Conservation (phyloP, 176 grass and related monocot genomes). For the Pharus latifolius region DNA sequence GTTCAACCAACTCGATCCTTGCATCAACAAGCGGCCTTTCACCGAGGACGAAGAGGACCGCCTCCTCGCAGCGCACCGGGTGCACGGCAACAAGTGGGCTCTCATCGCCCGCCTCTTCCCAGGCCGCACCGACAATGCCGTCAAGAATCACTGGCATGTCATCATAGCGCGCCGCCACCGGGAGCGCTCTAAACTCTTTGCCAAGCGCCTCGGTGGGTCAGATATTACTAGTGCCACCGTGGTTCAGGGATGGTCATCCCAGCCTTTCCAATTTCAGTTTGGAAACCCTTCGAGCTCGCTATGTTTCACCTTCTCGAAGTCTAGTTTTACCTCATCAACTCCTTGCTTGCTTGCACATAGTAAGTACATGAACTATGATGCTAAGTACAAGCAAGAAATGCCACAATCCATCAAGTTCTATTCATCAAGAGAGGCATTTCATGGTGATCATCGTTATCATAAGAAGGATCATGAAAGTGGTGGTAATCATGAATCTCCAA, state of each 20-base stretch:
- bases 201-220: no score
- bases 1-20: slow-evolving; percentile 73
- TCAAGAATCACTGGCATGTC: slow-evolving; percentile 72
- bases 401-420: background rate
- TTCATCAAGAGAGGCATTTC: background rate
- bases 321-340: background rate
- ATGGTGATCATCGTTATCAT: background rate
- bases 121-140: slow-evolving; percentile 52
- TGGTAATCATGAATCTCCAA: no score
- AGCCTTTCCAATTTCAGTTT: no score
- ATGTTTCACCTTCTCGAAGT: slow-evolving; percentile 27
- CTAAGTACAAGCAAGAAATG: background rate
- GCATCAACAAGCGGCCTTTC: slow-evolving; percentile 68
- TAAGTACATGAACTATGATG: background rate
- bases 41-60: slow-evolving; percentile 51
- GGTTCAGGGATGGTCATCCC: no score
- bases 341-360: background rate
- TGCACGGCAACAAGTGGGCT: slow-evolving; percentile 52
- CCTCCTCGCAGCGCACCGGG: slow-evolving; percentile 37
- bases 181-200: slow-evolving; percentile 8
- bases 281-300: background rate
- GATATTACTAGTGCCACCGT: no score
- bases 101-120: slow-evolving; percentile 55
- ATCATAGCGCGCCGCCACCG: slow-evolving; percentile 54
- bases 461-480: background rate